A percentile compares a stretch with the other conserved stretches of the same genome.
Conservation (phyloP, 805 yeast species). For the Wickerhamomyces alni region DNA sequence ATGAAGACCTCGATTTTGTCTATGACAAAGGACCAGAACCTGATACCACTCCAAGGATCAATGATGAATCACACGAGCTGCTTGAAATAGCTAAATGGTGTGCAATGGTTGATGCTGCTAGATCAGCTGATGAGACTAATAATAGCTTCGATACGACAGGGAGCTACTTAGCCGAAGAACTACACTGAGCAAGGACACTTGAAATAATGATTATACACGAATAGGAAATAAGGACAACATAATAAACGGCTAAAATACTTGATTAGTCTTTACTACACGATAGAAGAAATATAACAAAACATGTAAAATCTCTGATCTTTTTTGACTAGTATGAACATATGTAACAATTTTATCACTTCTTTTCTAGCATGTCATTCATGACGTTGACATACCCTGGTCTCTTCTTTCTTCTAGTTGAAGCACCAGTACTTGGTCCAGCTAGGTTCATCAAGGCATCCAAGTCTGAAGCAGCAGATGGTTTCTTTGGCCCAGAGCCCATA, state of each 20-base stretch:
- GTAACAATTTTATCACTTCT: background rate
- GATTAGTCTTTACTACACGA: too few relatives aligned
- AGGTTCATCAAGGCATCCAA: constrained; percentile 41
- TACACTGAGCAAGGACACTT: too few relatives aligned
- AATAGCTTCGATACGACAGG: too few relatives aligned
- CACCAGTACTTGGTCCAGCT: constrained; percentile 24
- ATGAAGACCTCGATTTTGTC: too few relatives aligned
- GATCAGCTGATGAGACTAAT: too few relatives aligned
- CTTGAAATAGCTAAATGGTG: background rate
- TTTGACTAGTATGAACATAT: background rate
- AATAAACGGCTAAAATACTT: too few relatives aligned
- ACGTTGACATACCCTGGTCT: constrained; percentile 60
- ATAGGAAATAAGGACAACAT: too few relatives aligned
- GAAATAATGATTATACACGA: too few relatives aligned
- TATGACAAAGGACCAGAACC: background rate
- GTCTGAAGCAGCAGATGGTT: constrained; percentile 25
- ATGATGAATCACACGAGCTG: background rate
- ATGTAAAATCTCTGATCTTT: background rate
- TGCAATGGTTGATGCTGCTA: background rate
- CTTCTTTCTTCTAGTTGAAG: constrained; percentile 32
- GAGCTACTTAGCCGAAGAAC: too few relatives aligned
- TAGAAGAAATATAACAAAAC: background rate
- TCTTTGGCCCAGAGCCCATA: constrained; percentile 13
- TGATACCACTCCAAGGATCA: background rate
- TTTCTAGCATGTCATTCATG: constrained; percentile 27